Evolutionary conservation across 73 alveolate genomes (phyloP), one percentile per base, ranked within the genome.

Genomic region (Uronychia binucleata): DNA sequence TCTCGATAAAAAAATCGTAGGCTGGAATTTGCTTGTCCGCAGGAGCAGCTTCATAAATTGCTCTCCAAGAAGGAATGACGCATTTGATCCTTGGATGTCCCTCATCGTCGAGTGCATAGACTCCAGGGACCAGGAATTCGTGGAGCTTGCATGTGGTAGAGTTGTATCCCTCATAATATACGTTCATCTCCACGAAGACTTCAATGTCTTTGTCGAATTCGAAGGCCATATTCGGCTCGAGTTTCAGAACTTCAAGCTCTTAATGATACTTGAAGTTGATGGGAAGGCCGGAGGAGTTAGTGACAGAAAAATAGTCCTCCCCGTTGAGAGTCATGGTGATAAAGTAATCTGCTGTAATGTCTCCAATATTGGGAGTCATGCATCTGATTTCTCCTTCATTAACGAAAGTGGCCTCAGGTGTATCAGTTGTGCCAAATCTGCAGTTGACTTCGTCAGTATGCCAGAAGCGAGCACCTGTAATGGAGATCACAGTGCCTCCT

Each of bases 181-280:
- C 14, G 34, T 34, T 77, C 19, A 84, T 84, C 33, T 33, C 19
- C 31, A 85, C 59, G 0, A 30, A 26, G 11, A 85, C 81, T 32
- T 46, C 34, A 8, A 77, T 28, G 31, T 85, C 58, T 77, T n/a
- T 25, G 28, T n/a, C 29, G 32, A 77, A 74, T 28, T 57, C 81
- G 77, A 85, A 85, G 1, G 86, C 91, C 25, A 85, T 33, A n/a
- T 57, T 30, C 25, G 91, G 91, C 28, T 76, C 85, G 0, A 85
- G 28, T 28, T 83, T 34, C 1, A 29, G 30, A 27, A 85, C 91
- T 19, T 1, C 27, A 28, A 85, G 76, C 5, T 79, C 81, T 30
- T n/a, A 30, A 29, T 83, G 34, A 35, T 74, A 85, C 26, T 57
- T 29, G 28, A 77, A 32, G 34, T 33, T 77, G 26, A 33, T 31